A percentile compares a stretch with the other conserved stretches of the same genome.
These are phyloP conservation scores for Cladosporium sp. DNA, from an alignment of 2,329 filamentous ascomycete genomes.

Conservation along the genomic window DNA sequence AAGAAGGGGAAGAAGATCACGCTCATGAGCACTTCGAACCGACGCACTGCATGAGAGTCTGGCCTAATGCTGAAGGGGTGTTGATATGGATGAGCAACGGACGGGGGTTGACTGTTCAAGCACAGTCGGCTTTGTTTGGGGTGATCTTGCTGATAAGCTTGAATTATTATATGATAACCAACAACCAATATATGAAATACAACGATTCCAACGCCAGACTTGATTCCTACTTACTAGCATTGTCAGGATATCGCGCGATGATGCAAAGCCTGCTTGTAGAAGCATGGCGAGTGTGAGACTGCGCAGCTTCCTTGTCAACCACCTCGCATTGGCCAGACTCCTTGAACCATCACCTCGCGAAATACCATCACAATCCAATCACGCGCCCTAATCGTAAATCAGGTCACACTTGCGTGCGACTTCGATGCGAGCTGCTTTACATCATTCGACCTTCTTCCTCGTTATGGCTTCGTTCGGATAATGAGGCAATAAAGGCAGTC, in stretches of 20 bases:
- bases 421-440: no score
- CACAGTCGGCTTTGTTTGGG: background rate
- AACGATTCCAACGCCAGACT: background rate
- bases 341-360: no score
- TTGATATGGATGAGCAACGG: background rate
- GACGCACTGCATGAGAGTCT: constrained; percentile 13
- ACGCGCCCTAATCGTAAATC: no score
- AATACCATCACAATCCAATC: no score
- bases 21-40: constrained; percentile 62
- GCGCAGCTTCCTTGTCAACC: no score
- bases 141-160: background rate
- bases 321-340: no score
- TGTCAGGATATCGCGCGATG: background rate
- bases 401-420: no score
- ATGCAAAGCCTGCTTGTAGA: background rate
- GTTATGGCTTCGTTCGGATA: no score
- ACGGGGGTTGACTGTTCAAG: background rate
- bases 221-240: no score
- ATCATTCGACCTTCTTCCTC: no score
- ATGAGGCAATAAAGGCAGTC: no score
- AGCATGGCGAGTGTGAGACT: background rate
- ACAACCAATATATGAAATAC: constrained; percentile 3
- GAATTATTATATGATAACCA: background rate
- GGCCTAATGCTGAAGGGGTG: background rate
- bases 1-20: constrained; percentile 70